phyloP scores from a whole-genome alignment of 805 yeast species.

The Cyberlindnera mississippiensis region DNA sequence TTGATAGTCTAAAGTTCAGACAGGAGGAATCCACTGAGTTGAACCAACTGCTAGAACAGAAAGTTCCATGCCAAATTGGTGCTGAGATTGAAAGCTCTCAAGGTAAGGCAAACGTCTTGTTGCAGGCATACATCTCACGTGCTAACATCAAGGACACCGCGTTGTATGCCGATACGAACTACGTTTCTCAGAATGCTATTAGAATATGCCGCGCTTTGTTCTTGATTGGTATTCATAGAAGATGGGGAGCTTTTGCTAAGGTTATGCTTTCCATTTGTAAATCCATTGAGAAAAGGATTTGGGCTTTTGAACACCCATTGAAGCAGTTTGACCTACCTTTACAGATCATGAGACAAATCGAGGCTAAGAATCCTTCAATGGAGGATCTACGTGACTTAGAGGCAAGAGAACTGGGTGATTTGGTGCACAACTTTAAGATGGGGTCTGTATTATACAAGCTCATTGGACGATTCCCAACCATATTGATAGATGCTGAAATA shows the following conservation, averaged over 20 bases:
- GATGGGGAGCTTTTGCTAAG: conserved; percentile 84
- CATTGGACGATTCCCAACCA: conserved; percentile 68
- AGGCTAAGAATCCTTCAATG: conserved; percentile 62
- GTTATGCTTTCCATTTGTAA: conserved; percentile 79
- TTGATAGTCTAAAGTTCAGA: conserved; percentile 83
- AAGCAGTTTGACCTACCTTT: conserved; percentile 80
- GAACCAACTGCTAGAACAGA: conserved; percentile 50
- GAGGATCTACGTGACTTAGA: conserved; percentile 71
- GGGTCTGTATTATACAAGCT: conserved; percentile 60
- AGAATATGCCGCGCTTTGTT: conserved; percentile 91
- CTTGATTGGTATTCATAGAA: conserved; percentile 76
- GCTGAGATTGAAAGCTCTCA: conserved; percentile 71
- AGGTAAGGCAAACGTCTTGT: conserved; percentile 80
- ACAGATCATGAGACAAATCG: conserved; percentile 56
- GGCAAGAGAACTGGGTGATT: conserved; percentile 76
- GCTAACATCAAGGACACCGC: conserved; percentile 74
- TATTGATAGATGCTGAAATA: conserved; percentile 73
- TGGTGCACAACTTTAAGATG: conserved; percentile 77
- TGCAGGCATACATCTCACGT: conserved; percentile 85
- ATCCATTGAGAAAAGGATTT: conserved; percentile 74
- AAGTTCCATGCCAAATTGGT: conserved; percentile 77
- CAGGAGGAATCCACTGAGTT: conserved; percentile 84
- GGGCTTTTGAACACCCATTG: conserved; percentile 91
- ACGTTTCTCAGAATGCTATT: conserved; percentile 93
- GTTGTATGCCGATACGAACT: conserved; percentile 77